Conservation (phyloP, 176 grass and related monocot species). For the Cenchrus americanus region DNA sequence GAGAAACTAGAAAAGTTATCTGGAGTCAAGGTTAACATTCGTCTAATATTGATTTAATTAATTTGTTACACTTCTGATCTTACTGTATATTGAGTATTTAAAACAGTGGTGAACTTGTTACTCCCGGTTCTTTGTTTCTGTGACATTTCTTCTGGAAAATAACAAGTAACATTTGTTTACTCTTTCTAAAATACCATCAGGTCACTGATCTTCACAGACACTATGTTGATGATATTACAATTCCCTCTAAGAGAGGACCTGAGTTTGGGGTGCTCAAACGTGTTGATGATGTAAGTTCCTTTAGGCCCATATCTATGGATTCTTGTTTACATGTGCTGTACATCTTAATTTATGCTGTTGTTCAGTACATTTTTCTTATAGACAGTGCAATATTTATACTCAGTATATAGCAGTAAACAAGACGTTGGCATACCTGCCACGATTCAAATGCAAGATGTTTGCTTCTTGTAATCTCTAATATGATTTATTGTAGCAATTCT, state of each 20-base stretch:
- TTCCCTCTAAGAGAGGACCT: conserved; percentile 81
- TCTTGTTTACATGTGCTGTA: not conserved
- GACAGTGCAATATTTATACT: not conserved
- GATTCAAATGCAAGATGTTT: conserved; percentile 5
- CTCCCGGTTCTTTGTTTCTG: conserved; percentile 12
- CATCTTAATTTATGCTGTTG: not conserved
- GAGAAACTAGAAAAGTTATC: conserved; percentile 93
- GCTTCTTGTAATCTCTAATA: conserved; percentile 22
- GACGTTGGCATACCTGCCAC: not conserved
- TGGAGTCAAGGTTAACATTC: conserved; percentile 77
- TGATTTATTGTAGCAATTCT: not conserved
- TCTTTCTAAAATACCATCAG: conserved; percentile 47
- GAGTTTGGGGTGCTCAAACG: conserved; percentile 83
- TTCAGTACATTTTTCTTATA: not conserved
- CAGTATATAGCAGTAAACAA: conserved; percentile 7
- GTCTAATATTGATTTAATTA: conserved; percentile 14
- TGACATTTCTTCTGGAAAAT: not conserved
- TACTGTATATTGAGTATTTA: conserved; percentile 5
- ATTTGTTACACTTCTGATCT: conserved; percentile 31
- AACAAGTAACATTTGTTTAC: conserved; percentile 24
- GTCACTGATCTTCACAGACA: conserved; percentile 96
- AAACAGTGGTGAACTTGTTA: conserved; percentile 5
- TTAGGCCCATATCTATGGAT: not conserved
- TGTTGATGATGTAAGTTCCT: conserved; percentile 92
- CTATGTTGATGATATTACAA: conserved; percentile 95